Evolutionary conservation across 768 basidiomycete species (phyloP).

Genomic region (Lepiota subincarnata): DNA sequence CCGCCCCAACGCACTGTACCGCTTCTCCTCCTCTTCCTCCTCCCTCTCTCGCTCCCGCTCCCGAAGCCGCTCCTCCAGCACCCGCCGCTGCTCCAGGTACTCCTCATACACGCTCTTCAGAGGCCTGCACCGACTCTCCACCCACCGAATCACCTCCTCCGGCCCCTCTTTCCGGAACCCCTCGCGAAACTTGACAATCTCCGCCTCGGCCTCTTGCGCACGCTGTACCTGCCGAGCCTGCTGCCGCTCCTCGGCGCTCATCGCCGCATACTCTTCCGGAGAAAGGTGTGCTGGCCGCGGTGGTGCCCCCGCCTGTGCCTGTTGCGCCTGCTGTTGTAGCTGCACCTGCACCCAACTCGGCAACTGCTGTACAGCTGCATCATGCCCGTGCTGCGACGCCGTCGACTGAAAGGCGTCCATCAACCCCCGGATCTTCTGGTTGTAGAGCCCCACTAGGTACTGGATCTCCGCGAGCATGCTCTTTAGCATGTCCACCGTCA

Average conservation of each 20-base stretch:
- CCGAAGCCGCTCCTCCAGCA: constrained; percentile 8
- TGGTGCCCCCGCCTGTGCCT: not conserved
- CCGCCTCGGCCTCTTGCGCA: constrained; percentile 10
- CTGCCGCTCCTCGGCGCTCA: not conserved
- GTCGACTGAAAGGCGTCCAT: constrained; percentile 12
- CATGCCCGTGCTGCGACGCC: constrained; percentile 5
- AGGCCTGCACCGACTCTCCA: constrained; percentile 11
- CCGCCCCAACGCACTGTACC: constrained; percentile 9
- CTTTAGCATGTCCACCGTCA: constrained; percentile 11
- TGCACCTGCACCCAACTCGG: constrained; percentile 13
- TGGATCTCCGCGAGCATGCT: constrained; percentile 11
- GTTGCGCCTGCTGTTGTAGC: constrained; percentile 7
- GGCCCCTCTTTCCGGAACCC: constrained; percentile 9
- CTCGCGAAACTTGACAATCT: constrained; percentile 8
- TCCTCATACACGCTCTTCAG: constrained; percentile 11
- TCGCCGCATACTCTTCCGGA: constrained; percentile 7
- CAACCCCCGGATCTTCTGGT: constrained; percentile 7
- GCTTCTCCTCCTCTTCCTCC: constrained; percentile 10
- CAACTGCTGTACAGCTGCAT: constrained; percentile 10
- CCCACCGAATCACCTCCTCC: constrained; percentile 10
- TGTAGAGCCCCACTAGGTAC: constrained; percentile 11
- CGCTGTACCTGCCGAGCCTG: constrained; percentile 9
- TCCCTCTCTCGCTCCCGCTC: constrained; percentile 7
- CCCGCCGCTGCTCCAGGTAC: constrained; percentile 10
- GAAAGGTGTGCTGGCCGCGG: constrained; percentile 4